Conservation (phyloP, 2,329 filamentous ascomycete species). For the Calonectria ilicicola region DNA sequence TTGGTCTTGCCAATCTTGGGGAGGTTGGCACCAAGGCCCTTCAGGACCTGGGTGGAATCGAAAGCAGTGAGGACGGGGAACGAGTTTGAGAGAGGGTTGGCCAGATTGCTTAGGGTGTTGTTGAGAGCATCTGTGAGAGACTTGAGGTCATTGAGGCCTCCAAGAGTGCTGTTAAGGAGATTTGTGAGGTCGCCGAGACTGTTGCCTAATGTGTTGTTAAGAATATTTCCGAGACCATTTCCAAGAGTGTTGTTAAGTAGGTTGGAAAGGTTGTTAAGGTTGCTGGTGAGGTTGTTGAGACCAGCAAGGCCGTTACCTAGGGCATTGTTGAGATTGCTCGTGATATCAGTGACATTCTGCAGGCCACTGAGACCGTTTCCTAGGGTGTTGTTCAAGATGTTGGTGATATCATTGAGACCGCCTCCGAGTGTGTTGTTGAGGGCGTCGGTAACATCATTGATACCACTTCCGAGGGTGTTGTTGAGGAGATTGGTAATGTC, state of each 20-base stretch:
- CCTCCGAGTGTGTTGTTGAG: background rate
- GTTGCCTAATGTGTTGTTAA: background rate
- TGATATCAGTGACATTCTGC: background rate
- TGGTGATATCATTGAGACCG: background rate
- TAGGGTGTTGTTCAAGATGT: slow-evolving; percentile 5
- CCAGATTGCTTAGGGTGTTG: background rate
- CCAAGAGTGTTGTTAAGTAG: background rate
- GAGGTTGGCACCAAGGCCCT: background rate
- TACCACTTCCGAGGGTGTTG: background rate
- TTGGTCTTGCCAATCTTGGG: background rate
- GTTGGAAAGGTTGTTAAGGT: background rate
- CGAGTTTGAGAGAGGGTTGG: background rate
- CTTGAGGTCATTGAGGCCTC: background rate
- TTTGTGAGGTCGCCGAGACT: slow-evolving; percentile 3
- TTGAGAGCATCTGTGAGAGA: slow-evolving; percentile 3
- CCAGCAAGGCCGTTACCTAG: background rate
- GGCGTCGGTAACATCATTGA: background rate
- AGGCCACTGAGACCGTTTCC: background rate
- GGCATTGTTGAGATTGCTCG: background rate
- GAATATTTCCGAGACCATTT: background rate
- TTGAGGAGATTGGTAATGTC: background rate
- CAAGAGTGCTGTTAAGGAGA: slow-evolving; percentile 8
- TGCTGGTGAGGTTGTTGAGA: background rate
- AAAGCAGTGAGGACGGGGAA: background rate
- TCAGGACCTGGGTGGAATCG: background rate